Evolutionary conservation across 2,329 filamentous ascomycete genomes (phyloP).

Genomic region (Nannizzia gypsea): DNA sequence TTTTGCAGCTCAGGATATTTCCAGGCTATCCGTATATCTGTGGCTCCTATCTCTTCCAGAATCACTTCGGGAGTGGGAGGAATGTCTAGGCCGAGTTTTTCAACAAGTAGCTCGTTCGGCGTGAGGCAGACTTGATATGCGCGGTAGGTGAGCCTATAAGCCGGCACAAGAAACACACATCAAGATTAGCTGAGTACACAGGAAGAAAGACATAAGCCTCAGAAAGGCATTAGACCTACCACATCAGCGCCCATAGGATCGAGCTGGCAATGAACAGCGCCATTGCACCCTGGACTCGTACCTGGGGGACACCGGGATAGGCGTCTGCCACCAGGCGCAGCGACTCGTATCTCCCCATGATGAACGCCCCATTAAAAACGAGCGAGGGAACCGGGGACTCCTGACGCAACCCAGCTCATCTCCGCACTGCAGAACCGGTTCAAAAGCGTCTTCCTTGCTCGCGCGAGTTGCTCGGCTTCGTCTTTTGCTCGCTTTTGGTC

Average conservation of each 20-base stretch:
- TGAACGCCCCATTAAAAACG: background rate
- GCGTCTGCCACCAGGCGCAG: conserved; percentile 35
- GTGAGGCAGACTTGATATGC: conserved; percentile 82
- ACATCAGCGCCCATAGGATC: conserved; percentile 40
- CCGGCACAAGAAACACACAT: background rate
- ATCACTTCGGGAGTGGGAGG: conserved; percentile 81
- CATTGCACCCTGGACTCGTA: conserved; percentile 39
- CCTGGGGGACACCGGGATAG: conserved; percentile 36
- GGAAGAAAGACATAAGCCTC: background rate
- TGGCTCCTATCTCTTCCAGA: conserved; percentile 74
- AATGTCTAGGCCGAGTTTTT: conserved; percentile 85
- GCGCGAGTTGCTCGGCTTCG: background rate
- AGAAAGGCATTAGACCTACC: conserved; percentile 25
- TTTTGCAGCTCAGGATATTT: conserved; percentile 56
- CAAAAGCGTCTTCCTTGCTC: background rate
- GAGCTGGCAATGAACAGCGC: conserved; percentile 37
- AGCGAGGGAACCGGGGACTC: background rate
- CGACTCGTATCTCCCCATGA: conserved; percentile 35
- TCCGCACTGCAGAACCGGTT: background rate
- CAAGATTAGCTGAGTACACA: conserved; percentile 4
- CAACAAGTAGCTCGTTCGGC: conserved; percentile 80
- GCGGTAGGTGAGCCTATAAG: conserved; percentile 67
- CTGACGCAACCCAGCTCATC: background rate
- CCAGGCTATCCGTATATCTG: conserved; percentile 86
- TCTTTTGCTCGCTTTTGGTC: background rate